Percentiles rank a stretch among this genome's conserved stretches.
Evolutionary conservation across 148 eudicot species (phyloP).

Genomic region (Drosera capensis): DNA sequence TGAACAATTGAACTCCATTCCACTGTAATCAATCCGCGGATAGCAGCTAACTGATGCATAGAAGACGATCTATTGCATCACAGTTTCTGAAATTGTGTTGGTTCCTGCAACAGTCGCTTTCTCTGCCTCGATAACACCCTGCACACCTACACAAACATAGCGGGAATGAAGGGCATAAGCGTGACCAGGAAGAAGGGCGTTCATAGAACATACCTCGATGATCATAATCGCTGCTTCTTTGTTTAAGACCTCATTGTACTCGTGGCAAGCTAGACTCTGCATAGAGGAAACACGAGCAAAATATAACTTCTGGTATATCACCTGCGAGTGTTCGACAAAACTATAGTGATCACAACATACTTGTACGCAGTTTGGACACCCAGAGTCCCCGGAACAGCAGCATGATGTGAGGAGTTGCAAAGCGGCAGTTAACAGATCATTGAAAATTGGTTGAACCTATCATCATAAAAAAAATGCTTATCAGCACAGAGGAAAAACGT

Average conservation of each 20-base stretch:
- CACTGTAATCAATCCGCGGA: no score
- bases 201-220: slow-evolving; percentile 34
- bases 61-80: no score
- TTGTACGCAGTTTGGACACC: slow-evolving; percentile 89
- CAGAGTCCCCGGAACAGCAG: slow-evolving; percentile 50
- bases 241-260: slow-evolving; percentile 86
- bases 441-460: slow-evolving; percentile 66
- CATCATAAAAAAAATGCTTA: background rate
- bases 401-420: slow-evolving; percentile 74
- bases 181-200: background rate
- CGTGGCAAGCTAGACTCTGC: slow-evolving; percentile 66
- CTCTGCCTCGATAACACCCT: slow-evolving; percentile 38
- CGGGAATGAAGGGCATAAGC: background rate
- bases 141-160: no score
- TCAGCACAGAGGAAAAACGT: background rate
- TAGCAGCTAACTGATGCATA: no score
- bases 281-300: slow-evolving; percentile 1
- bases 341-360: slow-evolving; percentile 18
- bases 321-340: background rate
- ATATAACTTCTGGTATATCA: background rate
- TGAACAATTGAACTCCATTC: no score
- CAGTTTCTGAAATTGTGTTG: no score
- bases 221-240: slow-evolving; percentile 84
- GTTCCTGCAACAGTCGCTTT: slow-evolving; percentile 7
- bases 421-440: slow-evolving; percentile 60